Base-by-base conservation (phyloP, 148 eudicot genomes). In the Rhododendron williamsianum region DNA sequence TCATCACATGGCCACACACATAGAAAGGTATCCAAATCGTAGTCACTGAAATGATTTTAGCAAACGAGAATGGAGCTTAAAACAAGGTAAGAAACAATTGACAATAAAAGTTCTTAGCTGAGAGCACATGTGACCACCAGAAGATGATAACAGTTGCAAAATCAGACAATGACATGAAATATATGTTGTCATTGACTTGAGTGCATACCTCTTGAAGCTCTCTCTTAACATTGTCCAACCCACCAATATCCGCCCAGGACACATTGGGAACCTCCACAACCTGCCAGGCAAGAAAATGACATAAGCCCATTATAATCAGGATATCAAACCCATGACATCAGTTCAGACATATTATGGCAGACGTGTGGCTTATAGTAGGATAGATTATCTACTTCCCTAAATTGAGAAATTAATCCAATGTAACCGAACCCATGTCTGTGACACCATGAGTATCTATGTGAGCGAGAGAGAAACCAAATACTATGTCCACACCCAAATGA, bases 191-290 rank as follows among this genome's bases (percentile, higher is more conserved):
- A 12, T 71, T 12, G 73, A 25, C 67, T 21, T 27, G 33, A 74
- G 78, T 35, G 78, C 65, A 8, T 84, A 89, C 90, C 89, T 89
- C 90, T 71, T 87, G 76, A 71, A 71, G 76, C 76, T 71, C 76
- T 71, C 76, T 71, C 76, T 71, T 71, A 30, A 71, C 41, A 84
- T 87, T 89, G 9, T 89, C 90, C 79, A 89, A 78, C 3, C 90
- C 90, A 52, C 90, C 90, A 71, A 89, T 87, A 79, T 89, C 90
- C 69, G 87, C 86, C 90, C 90, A 89, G 48, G 85, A 76, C 49
- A 89, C 90, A 84, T 87, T 87, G 48, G 90, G 90, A 84, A 89
- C 89, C 67, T 89, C 90, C 35, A 89, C 90, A 2, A 89, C 90
- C 90, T 89, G 87, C 77, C 45, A 36, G 67, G 43, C 33, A 33